Evolutionary conservation across 208 protist species (phyloP), one percentile per base, ranked within the genome.

Genomic region (Leishmania arabica): DNA sequence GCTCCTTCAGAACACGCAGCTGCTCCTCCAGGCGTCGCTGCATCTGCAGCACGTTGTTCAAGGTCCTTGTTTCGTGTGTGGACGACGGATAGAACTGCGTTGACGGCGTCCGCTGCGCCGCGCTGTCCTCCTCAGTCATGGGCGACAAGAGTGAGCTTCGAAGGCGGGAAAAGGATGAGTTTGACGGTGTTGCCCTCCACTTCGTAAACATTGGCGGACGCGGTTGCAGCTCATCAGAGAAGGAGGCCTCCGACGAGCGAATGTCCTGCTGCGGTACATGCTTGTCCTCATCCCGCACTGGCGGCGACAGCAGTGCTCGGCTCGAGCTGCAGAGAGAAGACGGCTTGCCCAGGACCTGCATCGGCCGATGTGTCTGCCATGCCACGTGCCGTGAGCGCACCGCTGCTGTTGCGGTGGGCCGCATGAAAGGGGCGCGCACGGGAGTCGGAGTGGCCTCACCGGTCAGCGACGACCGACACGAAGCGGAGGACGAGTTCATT

Each of bases 1-100:
- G 77, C 60, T 78, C 77, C 45, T 81, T 85, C 47, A 82, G 31
- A 1, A 85, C 4, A 21, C 64, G 69, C 24, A 85, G 73, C 73
- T 72, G 72, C 47, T 82, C 78, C 56, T 81, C 78, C 11, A 85
- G 64, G 31, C 75, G 72, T 3, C 62, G 71, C 37, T 85, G 82
- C 71, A 82, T 81, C 62, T 76, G 37, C 45, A 78, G 70, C 72
- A 81, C 78, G 15, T 75, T 56, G 4, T n/a, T 82, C 65, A 82
- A 42, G 6, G 77, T 71, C 17, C 31, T 45, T 0, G 45, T 49
- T 6, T 70, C 47, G 31, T 79, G 77, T 3, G 54, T 31, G 1
- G 64, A 47, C 3, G 68, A n/a, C 2, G 34, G 62, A 34, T 53
- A 49, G 6, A 82, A 53, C 34, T 47, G 27, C 8, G 65, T 34